A percentile compares a stretch with the other conserved stretches of the same genome.
Evolutionary conservation across 345 rosid species (phyloP).

Genomic region (Arabis hirsuta): DNA sequence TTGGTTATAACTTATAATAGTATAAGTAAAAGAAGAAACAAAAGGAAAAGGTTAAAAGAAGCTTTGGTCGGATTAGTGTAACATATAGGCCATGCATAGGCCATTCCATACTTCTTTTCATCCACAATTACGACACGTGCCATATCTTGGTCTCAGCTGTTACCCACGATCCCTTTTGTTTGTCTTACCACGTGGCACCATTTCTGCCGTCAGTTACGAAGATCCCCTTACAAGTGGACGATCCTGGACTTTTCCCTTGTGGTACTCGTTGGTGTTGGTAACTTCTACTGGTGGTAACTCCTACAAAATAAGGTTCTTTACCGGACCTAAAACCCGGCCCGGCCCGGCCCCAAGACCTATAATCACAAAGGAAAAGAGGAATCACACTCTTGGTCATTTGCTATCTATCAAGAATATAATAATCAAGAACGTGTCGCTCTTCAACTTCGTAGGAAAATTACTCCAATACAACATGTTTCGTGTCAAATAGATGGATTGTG

Average conservation of each 20-base stretch:
- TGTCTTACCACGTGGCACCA: slow-evolving; percentile 28
- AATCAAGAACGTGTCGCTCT: no score
- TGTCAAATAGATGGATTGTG: no score
- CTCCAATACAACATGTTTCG: no score
- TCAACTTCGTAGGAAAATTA: no score
- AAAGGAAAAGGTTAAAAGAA: slow-evolving; percentile 41
- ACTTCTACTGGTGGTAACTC: slow-evolving; percentile 37
- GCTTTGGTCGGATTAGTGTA: slow-evolving; percentile 48
- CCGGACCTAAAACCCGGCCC: no score
- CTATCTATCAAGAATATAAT: no score
- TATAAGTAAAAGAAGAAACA: slow-evolving; percentile 19
- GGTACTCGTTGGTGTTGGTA: slow-evolving; percentile 15
- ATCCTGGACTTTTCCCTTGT: neutral
- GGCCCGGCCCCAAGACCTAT: no score
- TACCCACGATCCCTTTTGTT: slow-evolving; percentile 42
- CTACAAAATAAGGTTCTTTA: neutral
- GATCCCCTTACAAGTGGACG: slow-evolving; percentile 27
- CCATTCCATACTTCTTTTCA: slow-evolving; percentile 46
- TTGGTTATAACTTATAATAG: neutral
- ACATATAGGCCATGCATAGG: slow-evolving; percentile 72
- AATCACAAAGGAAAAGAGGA: no score
- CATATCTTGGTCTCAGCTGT: slow-evolving; percentile 29
- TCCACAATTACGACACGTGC: slow-evolving; percentile 54
- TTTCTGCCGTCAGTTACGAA: slow-evolving; percentile 39
- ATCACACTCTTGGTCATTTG: no score